A percentile compares a stretch with the other conserved stretches of the same genome.
These are phyloP conservation scores for Mycena belliarum DNA, from an alignment of 768 basidiomycete genomes.

Conservation along the genomic window DNA sequence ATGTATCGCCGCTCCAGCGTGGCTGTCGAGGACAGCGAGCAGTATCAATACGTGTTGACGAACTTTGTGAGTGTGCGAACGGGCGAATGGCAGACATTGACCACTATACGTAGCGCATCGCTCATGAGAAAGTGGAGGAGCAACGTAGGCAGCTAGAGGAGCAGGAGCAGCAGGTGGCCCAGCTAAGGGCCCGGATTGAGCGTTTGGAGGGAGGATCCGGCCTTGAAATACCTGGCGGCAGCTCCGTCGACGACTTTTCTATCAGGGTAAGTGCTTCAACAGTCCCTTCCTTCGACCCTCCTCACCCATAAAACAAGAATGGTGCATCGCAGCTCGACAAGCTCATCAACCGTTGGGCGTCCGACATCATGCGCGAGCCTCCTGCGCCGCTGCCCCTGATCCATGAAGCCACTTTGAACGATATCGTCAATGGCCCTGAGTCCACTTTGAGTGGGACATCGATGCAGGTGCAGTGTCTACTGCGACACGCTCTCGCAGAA, in stretches of 20 bases:
- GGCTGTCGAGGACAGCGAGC: constrained; percentile 43
- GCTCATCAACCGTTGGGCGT: constrained; percentile 85
- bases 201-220: constrained; percentile 68
- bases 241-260: constrained; percentile 83
- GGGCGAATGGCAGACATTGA: not conserved
- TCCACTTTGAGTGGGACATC: constrained; percentile 49
- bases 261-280: constrained; percentile 37
- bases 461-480: constrained; percentile 76
- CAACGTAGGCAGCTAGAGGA: constrained; percentile 78
- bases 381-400: constrained; percentile 54
- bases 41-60: constrained; percentile 81
- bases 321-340: constrained; percentile 81
- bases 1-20: constrained; percentile 7
- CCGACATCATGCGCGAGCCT: constrained; percentile 64
- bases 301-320: constrained; percentile 47
- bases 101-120: constrained; percentile 58
- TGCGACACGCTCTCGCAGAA: constrained; percentile 81
- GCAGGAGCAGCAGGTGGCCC: constrained; percentile 81
- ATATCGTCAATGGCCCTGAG: constrained; percentile 56
- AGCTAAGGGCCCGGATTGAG: constrained; percentile 68
- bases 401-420: constrained; percentile 58
- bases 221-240: constrained; percentile 45
- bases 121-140: constrained; percentile 86
- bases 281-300: not conserved
- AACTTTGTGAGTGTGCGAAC: constrained; percentile 62